phyloP scores from a whole-genome alignment of 768 basidiomycete species.

The Flagelloscypha sp. region DNA sequence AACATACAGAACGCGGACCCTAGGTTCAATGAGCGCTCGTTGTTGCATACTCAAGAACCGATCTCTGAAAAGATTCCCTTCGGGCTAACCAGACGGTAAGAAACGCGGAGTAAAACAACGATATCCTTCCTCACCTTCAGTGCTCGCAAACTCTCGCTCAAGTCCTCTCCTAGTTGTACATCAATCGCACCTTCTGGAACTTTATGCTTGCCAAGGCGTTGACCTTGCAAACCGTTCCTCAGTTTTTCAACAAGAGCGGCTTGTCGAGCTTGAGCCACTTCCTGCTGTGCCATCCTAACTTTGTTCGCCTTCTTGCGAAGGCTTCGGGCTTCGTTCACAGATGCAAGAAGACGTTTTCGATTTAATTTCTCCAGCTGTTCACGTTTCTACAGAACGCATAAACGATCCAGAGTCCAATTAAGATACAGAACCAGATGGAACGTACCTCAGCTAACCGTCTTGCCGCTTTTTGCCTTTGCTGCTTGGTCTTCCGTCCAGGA shows the following conservation, averaged over 20 bases:
- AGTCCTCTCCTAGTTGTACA: slow-evolving; percentile 86
- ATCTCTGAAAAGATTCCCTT: slow-evolving; percentile 90
- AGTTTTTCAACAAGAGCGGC: slow-evolving; percentile 39
- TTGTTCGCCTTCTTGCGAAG: slow-evolving; percentile 38
- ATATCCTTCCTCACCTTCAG: slow-evolving; percentile 54
- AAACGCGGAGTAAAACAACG: neutral
- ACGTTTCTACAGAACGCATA: slow-evolving; percentile 41
- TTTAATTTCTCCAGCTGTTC: slow-evolving; percentile 50
- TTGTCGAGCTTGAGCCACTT: slow-evolving; percentile 29
- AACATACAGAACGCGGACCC: slow-evolving; percentile 67
- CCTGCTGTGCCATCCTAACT: slow-evolving; percentile 24
- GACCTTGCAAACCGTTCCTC: slow-evolving; percentile 60
- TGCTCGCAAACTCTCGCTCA: slow-evolving; percentile 74
- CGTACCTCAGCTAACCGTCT: slow-evolving; percentile 57
- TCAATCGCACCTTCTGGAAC: slow-evolving; percentile 63
- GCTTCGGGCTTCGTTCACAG: slow-evolving; percentile 46
- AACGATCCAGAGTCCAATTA: neutral
- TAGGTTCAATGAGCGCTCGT: slow-evolving; percentile 79
- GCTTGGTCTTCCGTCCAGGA: slow-evolving; percentile 43
- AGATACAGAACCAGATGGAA: neutral
- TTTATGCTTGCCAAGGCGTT: slow-evolving; percentile 71
- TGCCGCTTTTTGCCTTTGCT: slow-evolving; percentile 63
- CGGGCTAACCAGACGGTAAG: slow-evolving; percentile 46
- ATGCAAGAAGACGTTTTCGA: slow-evolving; percentile 51
- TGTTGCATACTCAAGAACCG: slow-evolving; percentile 84